Conservation (phyloP, 257 asterid genomes). For the Solanum acaule region DNA sequence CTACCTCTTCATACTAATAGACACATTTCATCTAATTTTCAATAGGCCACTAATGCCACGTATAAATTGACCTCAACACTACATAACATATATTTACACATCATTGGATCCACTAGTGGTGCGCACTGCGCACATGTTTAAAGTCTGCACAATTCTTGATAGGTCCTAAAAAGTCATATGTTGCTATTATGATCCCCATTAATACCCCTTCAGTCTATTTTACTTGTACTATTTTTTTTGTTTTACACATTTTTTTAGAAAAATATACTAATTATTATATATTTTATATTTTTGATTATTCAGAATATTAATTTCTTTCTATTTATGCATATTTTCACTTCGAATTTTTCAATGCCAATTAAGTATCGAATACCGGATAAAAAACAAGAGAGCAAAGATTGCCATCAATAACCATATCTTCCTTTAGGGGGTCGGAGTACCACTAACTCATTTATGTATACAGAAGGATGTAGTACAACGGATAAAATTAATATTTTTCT, state of each 20-base stretch:
- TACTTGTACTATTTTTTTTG: background rate
- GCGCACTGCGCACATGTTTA: background rate
- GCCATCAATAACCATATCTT: background rate
- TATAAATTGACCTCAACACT: background rate
- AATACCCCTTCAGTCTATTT: background rate
- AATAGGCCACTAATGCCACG: too few species aligned
- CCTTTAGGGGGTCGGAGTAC: background rate
- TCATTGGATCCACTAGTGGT: background rate
- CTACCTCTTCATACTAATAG: background rate
- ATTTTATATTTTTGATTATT: too few species aligned
- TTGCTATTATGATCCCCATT: background rate
- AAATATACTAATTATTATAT: too few species aligned
- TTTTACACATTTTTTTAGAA: background rate
- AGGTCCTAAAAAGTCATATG: background rate
- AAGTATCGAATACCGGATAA: background rate
- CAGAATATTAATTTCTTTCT: background rate
- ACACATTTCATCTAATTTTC: background rate
- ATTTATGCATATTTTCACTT: background rate
- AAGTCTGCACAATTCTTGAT: background rate
- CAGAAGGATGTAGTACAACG: background rate
- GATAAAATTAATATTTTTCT: too few species aligned
- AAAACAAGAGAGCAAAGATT: background rate
- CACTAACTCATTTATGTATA: background rate
- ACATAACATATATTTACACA: too few species aligned
- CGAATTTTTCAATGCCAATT: background rate